phyloP scores from a whole-genome alignment of 2,329 filamentous ascomycete genomes.

The Allantophomopsis cytisporea region DNA sequence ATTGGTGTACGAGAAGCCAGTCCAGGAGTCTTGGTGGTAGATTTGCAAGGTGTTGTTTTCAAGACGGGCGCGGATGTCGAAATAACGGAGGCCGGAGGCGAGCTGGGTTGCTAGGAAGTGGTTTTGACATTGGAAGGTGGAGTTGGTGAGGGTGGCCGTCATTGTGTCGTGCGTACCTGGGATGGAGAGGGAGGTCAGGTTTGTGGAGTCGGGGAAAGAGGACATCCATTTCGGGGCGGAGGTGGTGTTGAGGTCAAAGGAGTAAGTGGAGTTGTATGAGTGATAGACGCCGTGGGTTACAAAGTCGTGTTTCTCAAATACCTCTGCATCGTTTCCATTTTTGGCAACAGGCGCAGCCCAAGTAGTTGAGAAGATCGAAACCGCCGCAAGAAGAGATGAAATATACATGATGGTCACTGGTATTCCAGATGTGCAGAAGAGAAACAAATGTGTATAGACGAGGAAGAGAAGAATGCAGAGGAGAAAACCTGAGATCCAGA shows the following conservation, averaged over 20 bases:
- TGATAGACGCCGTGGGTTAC: conserved; percentile 9
- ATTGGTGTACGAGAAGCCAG: conserved; percentile 27
- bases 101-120: conserved; percentile 29
- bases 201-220: conserved; percentile 23
- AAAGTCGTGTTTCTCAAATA: too few relatives aligned
- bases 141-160: conserved; percentile 26
- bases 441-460: too few relatives aligned
- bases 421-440: too few relatives aligned
- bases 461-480: too few relatives aligned
- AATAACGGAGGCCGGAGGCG: conserved; percentile 30
- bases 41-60: conserved; percentile 27
- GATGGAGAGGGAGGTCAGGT: conserved; percentile 30
- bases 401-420: too few relatives aligned
- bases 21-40: conserved; percentile 31
- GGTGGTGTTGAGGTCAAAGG: conserved; percentile 25
- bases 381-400: too few relatives aligned
- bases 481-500: too few relatives aligned
- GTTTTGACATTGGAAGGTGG: conserved; percentile 30
- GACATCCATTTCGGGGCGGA: conserved; percentile 28
- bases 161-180: conserved; percentile 40
- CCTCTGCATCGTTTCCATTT: too few relatives aligned
- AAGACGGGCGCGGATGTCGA: conserved; percentile 32
- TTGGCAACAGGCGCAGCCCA: too few relatives aligned
- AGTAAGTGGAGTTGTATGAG: conserved; percentile 22
- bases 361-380: too few relatives aligned